Conservation (phyloP, 2,329 filamentous ascomycete species). For the Ilyonectria mors-panacis region DNA sequence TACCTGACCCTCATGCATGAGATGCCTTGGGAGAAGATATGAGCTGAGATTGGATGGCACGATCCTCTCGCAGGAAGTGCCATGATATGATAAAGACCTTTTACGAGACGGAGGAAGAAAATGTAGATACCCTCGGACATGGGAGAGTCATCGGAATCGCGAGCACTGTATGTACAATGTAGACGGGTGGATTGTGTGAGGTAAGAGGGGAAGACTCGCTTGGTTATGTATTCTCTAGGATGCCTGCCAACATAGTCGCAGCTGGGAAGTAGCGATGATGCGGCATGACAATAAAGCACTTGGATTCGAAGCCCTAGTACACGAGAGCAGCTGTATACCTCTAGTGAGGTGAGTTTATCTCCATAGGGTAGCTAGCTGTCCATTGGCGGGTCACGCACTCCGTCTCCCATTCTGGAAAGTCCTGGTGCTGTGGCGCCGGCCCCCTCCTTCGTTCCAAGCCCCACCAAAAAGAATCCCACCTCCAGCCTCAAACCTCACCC, state of each 20-base stretch:
- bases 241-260: not conserved
- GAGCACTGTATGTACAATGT: not conserved
- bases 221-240: not conserved
- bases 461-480: constrained; percentile 33
- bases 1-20: constrained; percentile 76
- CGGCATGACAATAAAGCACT: no score
- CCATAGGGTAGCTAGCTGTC: not conserved
- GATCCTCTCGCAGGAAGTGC: not conserved
- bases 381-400: no score
- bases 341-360: not conserved
- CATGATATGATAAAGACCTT: constrained; percentile 9
- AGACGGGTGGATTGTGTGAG: not conserved
- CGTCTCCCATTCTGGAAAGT: no score
- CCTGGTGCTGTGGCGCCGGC: not conserved
- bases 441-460: constrained; percentile 23
- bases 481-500: constrained; percentile 22
- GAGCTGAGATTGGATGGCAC: not conserved
- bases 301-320: no score
- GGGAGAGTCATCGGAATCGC: constrained; percentile 10
- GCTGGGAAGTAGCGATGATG: not conserved
- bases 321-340: not conserved
- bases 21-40: no score
- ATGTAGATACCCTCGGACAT: constrained; percentile 27
- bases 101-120: constrained; percentile 9
- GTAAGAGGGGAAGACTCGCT: not conserved